phyloP scores from a whole-genome alignment of 306 rosid genomes.

The Pyrus bretschneideri region DNA sequence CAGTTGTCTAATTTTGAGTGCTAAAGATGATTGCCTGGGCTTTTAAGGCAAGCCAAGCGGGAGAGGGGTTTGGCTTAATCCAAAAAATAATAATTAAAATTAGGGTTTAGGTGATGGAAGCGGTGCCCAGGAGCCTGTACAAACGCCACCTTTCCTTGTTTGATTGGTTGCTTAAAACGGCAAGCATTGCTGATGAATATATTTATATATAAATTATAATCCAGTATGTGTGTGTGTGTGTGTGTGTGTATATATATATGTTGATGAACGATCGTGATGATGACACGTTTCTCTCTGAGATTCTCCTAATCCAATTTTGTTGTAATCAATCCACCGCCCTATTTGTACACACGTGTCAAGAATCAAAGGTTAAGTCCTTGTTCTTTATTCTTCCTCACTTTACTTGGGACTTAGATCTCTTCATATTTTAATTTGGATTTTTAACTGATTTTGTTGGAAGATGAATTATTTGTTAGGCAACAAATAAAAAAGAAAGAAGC shows the following conservation, averaged over 20 bases:
- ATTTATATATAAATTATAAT: no score
- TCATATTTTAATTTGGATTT: neutral
- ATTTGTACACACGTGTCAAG: neutral
- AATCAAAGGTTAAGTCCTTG: neutral
- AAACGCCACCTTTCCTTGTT: slow-evolving; percentile 30
- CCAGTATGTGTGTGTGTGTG: no score
- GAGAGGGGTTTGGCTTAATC: slow-evolving; percentile 15
- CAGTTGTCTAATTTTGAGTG: slow-evolving; percentile 7
- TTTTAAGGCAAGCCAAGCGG: slow-evolving; percentile 44
- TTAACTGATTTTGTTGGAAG: neutral
- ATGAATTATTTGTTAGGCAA: neutral
- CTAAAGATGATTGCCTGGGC: slow-evolving; percentile 20
- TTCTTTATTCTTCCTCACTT: neutral
- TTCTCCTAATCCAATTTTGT: neutral
- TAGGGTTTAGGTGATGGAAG: slow-evolving; percentile 6
- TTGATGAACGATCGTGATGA: no score
- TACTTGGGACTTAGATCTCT: neutral
- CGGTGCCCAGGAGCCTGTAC: neutral
- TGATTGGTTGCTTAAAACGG: slow-evolving; percentile 40
- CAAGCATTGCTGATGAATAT: slow-evolving; percentile 14
- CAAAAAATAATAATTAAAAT: neutral
- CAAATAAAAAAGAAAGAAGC: neutral
- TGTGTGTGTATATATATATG: no score
- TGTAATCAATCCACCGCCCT: slow-evolving; percentile 1
- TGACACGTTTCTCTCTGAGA: neutral